Base-by-base conservation (phyloP, 2,329 filamentous ascomycete species). In the Plectosphaerella sp. region DNA sequence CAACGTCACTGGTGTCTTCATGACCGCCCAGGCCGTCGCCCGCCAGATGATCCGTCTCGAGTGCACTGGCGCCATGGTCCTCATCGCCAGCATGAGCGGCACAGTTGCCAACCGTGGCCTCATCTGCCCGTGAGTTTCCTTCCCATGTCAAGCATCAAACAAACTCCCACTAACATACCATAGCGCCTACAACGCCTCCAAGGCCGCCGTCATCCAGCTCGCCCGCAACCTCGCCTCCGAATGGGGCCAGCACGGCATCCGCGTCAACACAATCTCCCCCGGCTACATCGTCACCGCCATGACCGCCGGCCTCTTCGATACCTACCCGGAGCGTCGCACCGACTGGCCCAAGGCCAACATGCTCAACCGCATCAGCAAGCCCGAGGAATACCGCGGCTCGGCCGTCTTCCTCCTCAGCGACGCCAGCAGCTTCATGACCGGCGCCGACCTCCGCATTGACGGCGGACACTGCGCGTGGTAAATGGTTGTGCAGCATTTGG, bases 21-120 rank as follows among this genome's bases (percentile, higher is more conserved):
- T 92, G 80, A 95, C 90, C 57, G 90, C 91, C 24, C 89, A 93
- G 74, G 90, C 90, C 18, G 89, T 90, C n/a, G 92, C 91, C 35
- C 80, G 86, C 51, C 87, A 94, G 66, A 84, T 89, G 79, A 72
- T 84, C 20, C 76, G 77, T 48, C 73, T 81, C 25, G 76, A 80
- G n/a, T 43, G 41, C 41, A 43, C 16, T 9, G 84, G 85, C 0
- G 87, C 82, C 63, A 80, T 89, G 54, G 80, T 82, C 14, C 68
- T 89, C 62, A 85, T 89, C 62, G 84, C 78, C n/a, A 86, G 82
- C 58, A 89, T 88, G 84, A 86, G 82, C 58, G 86, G 80, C 16
- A 80, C 77, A 5, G 75, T 88, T 58, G 84, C 84, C 28, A 88
- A 88, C 66, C 73, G 80, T 61, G 79, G 78, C 37, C 65, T 82